Evolutionary conservation across 164 flowering plant genomes (phyloP), one percentile per base, ranked within the genome.

Genomic region (Liquidambar formosana): DNA sequence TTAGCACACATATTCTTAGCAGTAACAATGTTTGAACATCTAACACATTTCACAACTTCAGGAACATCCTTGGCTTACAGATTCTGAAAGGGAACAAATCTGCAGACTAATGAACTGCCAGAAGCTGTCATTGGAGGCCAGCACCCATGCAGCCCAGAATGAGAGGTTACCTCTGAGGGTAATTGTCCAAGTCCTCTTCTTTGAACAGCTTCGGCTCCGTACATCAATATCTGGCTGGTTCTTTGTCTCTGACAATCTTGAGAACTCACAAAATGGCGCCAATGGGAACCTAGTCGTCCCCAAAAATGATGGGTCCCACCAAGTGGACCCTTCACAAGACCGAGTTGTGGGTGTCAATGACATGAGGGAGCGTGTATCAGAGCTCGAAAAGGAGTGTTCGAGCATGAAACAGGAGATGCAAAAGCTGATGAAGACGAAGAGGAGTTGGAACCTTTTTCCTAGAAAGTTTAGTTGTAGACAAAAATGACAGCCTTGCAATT

Each of bases 101-200:
- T 86, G 92, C 70, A 74, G 89, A 65, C 81, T 88, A 19, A 83
- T 88, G 89, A 86, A 83, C 71, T 82, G 89, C 67, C 93, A 88
- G 73, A 88, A 88, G 69, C 90, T 88, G 15, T 88, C 93, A 2
- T 45, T 86, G 63, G 93, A 88, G 54, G 93, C 88, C 12, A 83
- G 89, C 78, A 86, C 90, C 1, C 93, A 88, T 62, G 93, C 92
- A 8, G 90, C 92, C 0, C 90, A 88, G 75, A 88, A 88, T 22
- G 90, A 86, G 77, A 80, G 92, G 76, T 68, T 88, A 19, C 90
- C 93, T n/a, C 86, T 88, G 26, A 77, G 90, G 61, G 88, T 85
- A 28, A 79, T 88, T 1, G 88, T 88, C 19, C 89, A 85, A 75
- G 92, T 88, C 57, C 81, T 88, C 56, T 88, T 88, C 79, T 88